phyloP scores from a whole-genome alignment of 495 filamentous ascomycete genomes.

The Neurospora sp. region DNA sequence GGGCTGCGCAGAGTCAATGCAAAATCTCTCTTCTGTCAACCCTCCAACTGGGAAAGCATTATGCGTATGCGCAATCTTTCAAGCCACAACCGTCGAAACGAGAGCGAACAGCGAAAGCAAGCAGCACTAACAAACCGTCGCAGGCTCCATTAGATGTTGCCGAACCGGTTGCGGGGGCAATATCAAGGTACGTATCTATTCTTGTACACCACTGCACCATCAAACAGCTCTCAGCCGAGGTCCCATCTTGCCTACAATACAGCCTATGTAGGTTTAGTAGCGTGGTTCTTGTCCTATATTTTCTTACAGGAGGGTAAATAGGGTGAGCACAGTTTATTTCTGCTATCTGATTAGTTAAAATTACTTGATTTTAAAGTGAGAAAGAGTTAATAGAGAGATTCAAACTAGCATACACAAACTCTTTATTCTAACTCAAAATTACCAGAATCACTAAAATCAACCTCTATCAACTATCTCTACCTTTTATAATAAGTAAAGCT shows the following conservation, averaged over 20 bases:
- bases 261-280: too few species aligned
- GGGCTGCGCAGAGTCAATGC: not conserved
- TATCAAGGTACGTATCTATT: not conserved
- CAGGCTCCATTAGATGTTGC: not conserved
- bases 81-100: not conserved
- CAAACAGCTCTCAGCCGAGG: not conserved
- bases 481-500: too few species aligned
- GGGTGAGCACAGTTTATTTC: too few species aligned
- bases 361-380: too few species aligned
- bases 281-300: too few species aligned
- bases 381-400: too few species aligned
- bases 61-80: not conserved
- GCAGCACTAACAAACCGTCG: not conserved
- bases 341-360: too few species aligned
- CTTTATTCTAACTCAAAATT: too few species aligned
- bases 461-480: too few species aligned
- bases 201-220: not conserved
- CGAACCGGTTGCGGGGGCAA: not conserved
- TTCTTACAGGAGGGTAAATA: too few species aligned
- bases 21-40: not conserved
- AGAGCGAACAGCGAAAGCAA: not conserved
- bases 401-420: too few species aligned
- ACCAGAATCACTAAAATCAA: too few species aligned
- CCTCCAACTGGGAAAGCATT: not conserved
- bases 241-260: not conserved